Evolutionary conservation across 305 asterid species (phyloP).

Genomic region (Fraxinus velutina): DNA sequence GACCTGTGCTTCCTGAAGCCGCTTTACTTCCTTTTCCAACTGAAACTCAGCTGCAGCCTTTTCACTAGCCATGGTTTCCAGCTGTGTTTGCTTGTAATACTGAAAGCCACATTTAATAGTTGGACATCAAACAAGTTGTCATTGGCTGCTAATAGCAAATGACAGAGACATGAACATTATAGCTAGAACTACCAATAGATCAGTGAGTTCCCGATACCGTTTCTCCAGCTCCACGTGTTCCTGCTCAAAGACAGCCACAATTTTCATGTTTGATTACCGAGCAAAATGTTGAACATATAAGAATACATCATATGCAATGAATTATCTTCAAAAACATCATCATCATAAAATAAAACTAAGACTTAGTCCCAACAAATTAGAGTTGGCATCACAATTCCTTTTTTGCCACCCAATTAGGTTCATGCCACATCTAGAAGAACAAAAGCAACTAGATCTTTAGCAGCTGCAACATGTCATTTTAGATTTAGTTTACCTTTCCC

Average conservation of each 20-base stretch:
- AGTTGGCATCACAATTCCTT: background rate
- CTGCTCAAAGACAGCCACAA: conserved; percentile 41
- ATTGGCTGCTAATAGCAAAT: conserved; percentile 15
- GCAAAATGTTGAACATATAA: conserved; percentile 18
- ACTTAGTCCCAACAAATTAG: background rate
- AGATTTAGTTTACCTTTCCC: background rate
- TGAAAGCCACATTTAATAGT: conserved; percentile 33
- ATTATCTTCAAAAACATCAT: background rate
- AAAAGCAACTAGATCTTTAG: background rate
- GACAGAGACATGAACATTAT: conserved; percentile 21
- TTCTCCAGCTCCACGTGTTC: conserved; percentile 97
- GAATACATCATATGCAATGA: background rate
- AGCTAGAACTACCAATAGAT: conserved; percentile 65
- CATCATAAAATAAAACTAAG: conserved; percentile 3
- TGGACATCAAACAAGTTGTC: conserved; percentile 25
- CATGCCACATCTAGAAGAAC: background rate
- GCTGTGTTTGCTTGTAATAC: conserved; percentile 99
- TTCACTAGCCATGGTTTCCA: conserved; percentile 96
- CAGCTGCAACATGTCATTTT: background rate
- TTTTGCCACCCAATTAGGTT: background rate
- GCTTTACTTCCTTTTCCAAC: conserved; percentile 94
- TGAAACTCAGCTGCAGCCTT: conserved; percentile 99
- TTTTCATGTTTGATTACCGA: conserved; percentile 4
- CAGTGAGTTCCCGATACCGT: conserved; percentile 94
- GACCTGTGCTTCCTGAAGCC: conserved; percentile 82